Percentiles rank a stretch among this genome's conserved stretches.
phyloP scores from a whole-genome alignment of 768 basidiomycete genomes.

The Pleurotus citrinopileatus region DNA sequence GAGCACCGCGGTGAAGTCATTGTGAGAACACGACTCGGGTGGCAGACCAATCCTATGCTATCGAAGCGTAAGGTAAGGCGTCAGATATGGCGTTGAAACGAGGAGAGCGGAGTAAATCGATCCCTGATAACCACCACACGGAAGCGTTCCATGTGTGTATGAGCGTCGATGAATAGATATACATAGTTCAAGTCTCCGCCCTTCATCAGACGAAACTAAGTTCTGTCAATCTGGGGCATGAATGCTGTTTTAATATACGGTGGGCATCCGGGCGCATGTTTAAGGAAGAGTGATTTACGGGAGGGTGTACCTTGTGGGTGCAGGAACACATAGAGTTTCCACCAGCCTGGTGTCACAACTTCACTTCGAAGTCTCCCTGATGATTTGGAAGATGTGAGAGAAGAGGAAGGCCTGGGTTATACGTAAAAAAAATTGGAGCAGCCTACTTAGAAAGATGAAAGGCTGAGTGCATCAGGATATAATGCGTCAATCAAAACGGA shows the following conservation, averaged over 20 bases:
- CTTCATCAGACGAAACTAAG: not conserved
- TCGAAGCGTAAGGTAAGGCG: not conserved
- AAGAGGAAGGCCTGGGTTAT: not conserved
- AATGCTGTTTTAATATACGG: not conserved
- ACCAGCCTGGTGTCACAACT: not conserved
- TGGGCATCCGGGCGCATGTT: not conserved
- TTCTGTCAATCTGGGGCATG: not conserved
- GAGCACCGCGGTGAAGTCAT: conserved; percentile 6
- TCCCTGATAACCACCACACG: not conserved
- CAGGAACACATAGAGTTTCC: too few species aligned
- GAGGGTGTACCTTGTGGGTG: too few species aligned
- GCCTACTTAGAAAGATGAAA: not conserved
- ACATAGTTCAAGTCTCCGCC: not conserved
- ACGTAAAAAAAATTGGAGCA: not conserved
- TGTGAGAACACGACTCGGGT: not conserved
- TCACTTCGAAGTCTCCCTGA: not conserved
- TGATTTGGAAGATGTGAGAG: not conserved
- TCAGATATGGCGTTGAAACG: not conserved
- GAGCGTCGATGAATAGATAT: not conserved
- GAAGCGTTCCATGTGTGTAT: not conserved
- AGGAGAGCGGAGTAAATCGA: not conserved
- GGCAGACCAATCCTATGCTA: not conserved
- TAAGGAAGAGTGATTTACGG: not conserved
- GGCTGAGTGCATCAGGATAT: not conserved
- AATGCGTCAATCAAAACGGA: too few species aligned